Base-by-base conservation (phyloP, 208 protist species). In the Leptomonas pyrrhocoris region DNA sequence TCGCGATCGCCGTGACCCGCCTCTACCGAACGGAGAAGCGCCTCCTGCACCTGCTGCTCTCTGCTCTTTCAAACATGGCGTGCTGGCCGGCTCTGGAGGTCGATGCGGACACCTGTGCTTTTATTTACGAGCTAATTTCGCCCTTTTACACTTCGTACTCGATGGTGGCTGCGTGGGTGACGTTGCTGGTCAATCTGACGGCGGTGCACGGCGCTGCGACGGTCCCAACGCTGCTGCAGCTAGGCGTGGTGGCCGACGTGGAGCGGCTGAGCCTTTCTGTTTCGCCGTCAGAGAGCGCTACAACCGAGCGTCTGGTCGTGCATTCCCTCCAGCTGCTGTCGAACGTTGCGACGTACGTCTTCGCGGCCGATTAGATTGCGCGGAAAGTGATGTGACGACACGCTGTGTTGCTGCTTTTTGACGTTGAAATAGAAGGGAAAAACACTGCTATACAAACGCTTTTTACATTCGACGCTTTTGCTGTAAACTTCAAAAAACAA, bases 111-210 rank as follows among this genome's bases (percentile, higher is more conserved):
- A 54, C 51, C 55, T 72, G 63, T 31, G 12, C 19, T 12, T 31
- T 73, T 13, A 16, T 79, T 12, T 72, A 68, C 15, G 54, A 71
- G 45, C 43, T 83, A 15, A 49, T 77, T 5, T 3, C 60, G 18
- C 77, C 67, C 0, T 62, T 46, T 31, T 78, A 82, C 77, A 79
- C 65, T 15, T 77, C 83, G 18, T 38, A 40, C 0, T 23, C 62
- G n/a, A 63, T 87, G 38, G 70, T 86, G 34, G 77, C 72, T 55
- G 68, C 71, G 45, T 88, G 85, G 80, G 63, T 73, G 38, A 61
- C 56, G 34, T 64, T 80, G 71, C 59, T 88, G 38, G 82, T 73
- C 55, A 88, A 82, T 53, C 8, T 90, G 13, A 79, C 70, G 0
- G 76, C 73, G 31, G 68, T 72, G 40, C 79, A 87, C 51, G 57